Base-by-base conservation (phyloP, 2,329 filamentous ascomycete species). In the Coleophoma eucalyptorum region DNA sequence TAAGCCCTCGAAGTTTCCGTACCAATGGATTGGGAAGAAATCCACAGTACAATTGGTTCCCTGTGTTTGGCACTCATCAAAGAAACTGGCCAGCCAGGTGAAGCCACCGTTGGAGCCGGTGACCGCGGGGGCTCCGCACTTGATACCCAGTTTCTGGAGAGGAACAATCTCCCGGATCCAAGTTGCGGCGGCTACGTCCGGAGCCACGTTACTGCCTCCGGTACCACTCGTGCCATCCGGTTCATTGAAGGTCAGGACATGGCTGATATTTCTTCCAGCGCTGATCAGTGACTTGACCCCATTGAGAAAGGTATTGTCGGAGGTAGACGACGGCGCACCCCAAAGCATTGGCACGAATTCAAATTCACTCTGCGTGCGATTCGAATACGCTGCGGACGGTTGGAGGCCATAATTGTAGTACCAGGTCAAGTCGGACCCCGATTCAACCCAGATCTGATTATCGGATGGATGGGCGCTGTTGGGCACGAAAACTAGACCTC, bases 331-430 rank as follows among this genome's bases (percentile, higher is more conserved):
- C 3, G 73, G 70, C 10, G 80, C 72, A 32, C 87, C 87, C 85
- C 86, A 93, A 53, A 91, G 79, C 88, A 91, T 90, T 46, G 89
- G 89, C 1, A 93, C 83, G 67, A 90, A 94, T 65, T 89, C 77
- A 58, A 93, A 81, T 13, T 75, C 67, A 13, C 73, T 70, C 58
- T 84, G 79, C 0, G 75, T 59, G 31, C 74, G 61, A 46, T 73
- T 67, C 38, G 67, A 57, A 63, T 77, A 85, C 40, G 71, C 71
- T 0, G 68, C 55, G 0, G 83, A 80, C 1, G 88, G 87, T 3
- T 67, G 64, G 18, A 74, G 62, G 21, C 71, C 68, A 68, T 92
- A 94, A 72, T 92, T 93, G 77, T 93, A 94, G 74, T 94, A 94
- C 89, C 89, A 94, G 3, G 83, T 86, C 50, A 93, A 69, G 40